A percentile compares a stretch with the other conserved stretches of the same genome.
Evolutionary conservation across 2,329 filamentous ascomycete genomes (phyloP).

Genomic region (Xylaria sp.): DNA sequence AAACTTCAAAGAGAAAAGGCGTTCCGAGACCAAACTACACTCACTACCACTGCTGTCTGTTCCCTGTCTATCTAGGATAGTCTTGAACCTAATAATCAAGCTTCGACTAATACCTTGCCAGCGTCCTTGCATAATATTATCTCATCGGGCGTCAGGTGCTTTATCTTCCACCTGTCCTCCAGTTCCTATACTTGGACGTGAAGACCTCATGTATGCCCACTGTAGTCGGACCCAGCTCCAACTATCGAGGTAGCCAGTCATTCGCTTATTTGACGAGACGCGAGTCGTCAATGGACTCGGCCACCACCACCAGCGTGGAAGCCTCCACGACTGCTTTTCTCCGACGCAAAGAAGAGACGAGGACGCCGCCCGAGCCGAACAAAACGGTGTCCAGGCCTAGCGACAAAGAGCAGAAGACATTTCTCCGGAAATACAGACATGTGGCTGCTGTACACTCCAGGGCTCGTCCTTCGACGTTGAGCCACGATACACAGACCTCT

Average conservation of each 20-base stretch:
- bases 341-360: slow-evolving; percentile 39
- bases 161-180: background rate
- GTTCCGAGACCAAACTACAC: background rate
- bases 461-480: slow-evolving; percentile 80
- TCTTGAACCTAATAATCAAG: slow-evolving; percentile 10
- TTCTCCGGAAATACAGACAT: slow-evolving; percentile 84
- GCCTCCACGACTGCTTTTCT: slow-evolving; percentile 37
- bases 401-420: slow-evolving; percentile 49
- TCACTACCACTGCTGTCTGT: background rate
- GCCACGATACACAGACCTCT: slow-evolving; percentile 77
- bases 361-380: slow-evolving; percentile 11
- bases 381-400: slow-evolving; percentile 27
- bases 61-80: background rate
- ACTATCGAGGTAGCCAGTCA: slow-evolving; percentile 7
- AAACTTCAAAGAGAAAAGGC: background rate
- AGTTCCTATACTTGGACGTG: background rate
- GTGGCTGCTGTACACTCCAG: slow-evolving; percentile 84
- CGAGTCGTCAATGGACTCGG: slow-evolving; percentile 53
- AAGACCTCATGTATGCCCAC: slow-evolving; percentile 5
- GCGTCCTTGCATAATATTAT: slow-evolving; percentile 10
- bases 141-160: slow-evolving; percentile 7
- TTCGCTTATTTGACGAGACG: background rate
- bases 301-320: slow-evolving; percentile 53
- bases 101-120: slow-evolving; percentile 16
- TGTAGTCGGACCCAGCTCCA: background rate